Evolutionary conservation across 257 asterid species (phyloP).

Genomic region (Nicotiana undulata): DNA sequence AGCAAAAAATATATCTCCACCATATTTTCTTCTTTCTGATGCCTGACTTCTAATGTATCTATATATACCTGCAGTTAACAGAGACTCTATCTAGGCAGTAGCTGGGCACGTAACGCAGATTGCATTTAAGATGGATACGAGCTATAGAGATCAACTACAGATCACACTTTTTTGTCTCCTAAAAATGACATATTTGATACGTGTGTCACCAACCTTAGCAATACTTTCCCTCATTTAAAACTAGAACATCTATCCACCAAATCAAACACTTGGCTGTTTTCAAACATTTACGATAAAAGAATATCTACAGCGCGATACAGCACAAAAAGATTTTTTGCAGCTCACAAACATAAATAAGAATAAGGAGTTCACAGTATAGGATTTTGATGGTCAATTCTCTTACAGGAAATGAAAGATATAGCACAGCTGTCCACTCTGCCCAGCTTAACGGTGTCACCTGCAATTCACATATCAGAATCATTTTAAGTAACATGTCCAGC

Average conservation of each 20-base stretch:
- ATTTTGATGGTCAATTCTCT: slow-evolving; percentile 28
- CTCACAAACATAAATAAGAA: not conserved
- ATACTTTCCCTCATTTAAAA: not conserved
- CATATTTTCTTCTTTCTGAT: not conserved
- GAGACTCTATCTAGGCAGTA: not conserved
- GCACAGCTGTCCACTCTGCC: slow-evolving; percentile 84
- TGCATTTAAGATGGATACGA: not conserved
- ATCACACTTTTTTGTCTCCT: not conserved
- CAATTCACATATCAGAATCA: slow-evolving; percentile 5
- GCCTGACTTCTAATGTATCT: not conserved
- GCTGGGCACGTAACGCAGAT: not conserved
- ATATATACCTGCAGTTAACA: not conserved
- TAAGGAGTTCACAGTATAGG: not conserved
- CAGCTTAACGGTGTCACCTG: slow-evolving; percentile 89
- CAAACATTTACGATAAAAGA: not conserved
- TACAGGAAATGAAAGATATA: slow-evolving; percentile 94
- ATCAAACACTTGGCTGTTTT: not conserved
- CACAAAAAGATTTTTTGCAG: not conserved
- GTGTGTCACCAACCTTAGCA: not conserved
- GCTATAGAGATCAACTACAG: not conserved
- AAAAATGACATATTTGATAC: not conserved
- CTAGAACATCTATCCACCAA: not conserved
- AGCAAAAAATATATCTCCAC: not conserved
- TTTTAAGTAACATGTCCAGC: slow-evolving; percentile 3
- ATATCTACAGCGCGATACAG: not conserved